Conservation (phyloP, 2,329 filamentous ascomycete genomes). For the Botrytis pseudocinerea region DNA sequence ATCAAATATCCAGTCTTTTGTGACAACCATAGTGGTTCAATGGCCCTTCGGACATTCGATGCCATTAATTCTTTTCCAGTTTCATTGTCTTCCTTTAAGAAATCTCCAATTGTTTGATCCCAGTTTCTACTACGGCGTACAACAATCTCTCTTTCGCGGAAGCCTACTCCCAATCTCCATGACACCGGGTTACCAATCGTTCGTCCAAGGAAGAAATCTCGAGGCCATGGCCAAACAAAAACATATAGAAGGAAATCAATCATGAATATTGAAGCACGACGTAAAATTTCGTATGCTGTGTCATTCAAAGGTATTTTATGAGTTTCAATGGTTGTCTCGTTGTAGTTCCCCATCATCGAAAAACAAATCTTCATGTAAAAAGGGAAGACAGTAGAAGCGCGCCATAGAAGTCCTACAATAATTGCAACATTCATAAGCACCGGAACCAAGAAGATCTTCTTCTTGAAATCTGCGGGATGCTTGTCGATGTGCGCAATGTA, state of each 20-base stretch:
- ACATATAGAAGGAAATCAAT: constrained; percentile 71
- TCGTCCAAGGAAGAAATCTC: constrained; percentile 66
- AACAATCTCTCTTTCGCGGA: constrained; percentile 76
- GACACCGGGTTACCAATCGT: constrained; percentile 60
- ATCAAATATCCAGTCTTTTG: constrained; percentile 86
- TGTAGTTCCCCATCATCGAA: constrained; percentile 44
- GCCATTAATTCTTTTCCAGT: constrained; percentile 59
- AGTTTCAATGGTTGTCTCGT: constrained; percentile 65
- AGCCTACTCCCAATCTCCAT: constrained; percentile 77
- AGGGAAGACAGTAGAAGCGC: constrained; percentile 67
- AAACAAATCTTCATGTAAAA: constrained; percentile 58
- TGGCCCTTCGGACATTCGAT: constrained; percentile 65
- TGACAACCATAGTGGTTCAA: constrained; percentile 64
- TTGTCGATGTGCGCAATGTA: constrained; percentile 85
- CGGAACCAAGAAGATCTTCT: constrained; percentile 79
- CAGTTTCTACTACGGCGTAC: constrained; percentile 76
- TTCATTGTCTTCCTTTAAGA: constrained; percentile 46
- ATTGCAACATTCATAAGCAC: constrained; percentile 74
- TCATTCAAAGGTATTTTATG: constrained; percentile 56
- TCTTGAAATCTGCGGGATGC: constrained; percentile 70
- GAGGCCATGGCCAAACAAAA: constrained; percentile 72
- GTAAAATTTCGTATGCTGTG: constrained; percentile 51
- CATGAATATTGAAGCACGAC: constrained; percentile 64
- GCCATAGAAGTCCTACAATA: constrained; percentile 62
- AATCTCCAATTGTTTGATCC: constrained; percentile 54